Percentiles rank a stretch among this genome's conserved stretches.
These are phyloP conservation scores for Scorias spongiosa DNA, from an alignment of 2,329 filamentous ascomycete species.

Conservation along the genomic window DNA sequence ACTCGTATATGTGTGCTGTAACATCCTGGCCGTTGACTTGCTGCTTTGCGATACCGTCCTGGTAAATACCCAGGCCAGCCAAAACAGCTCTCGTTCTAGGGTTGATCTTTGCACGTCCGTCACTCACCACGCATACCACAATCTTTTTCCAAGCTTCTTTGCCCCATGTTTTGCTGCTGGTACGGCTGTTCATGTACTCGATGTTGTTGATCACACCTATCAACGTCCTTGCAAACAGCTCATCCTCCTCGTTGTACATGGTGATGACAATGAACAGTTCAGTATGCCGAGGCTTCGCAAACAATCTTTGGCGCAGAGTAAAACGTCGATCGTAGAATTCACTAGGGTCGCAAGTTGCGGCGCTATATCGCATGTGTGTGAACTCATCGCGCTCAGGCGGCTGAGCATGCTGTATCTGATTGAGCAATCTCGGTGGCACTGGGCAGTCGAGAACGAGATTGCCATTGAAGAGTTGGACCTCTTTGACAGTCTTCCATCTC, in stretches of 20 bases:
- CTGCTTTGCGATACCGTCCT: conserved; percentile 96
- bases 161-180: conserved; percentile 92
- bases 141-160: conserved; percentile 99
- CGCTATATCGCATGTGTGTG: conserved; percentile 84
- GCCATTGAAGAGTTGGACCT: conserved; percentile 91
- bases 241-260: conserved; percentile 98
- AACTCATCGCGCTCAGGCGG: conserved; percentile 74
- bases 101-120: conserved; percentile 95
- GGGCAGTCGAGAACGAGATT: conserved; percentile 96
- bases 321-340: conserved; percentile 84
- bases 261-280: conserved; percentile 94
- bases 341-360: conserved; percentile 82
- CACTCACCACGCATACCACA: conserved; percentile 92
- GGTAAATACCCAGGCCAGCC: conserved; percentile 88
- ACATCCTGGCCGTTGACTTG: conserved; percentile 94
- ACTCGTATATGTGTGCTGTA: conserved; percentile 91
- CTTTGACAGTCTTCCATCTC: conserved; percentile 96
- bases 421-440: conserved; percentile 74
- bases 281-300: conserved; percentile 81
- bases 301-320: conserved; percentile 78
- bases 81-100: conserved; percentile 75
- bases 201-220: conserved; percentile 97
- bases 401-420: conserved; percentile 70
- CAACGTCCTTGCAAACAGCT: conserved; percentile 90
- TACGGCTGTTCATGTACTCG: conserved; percentile 90